phyloP scores from a whole-genome alignment of 257 asterid genomes.

The Solanum gracilifrons region DNA sequence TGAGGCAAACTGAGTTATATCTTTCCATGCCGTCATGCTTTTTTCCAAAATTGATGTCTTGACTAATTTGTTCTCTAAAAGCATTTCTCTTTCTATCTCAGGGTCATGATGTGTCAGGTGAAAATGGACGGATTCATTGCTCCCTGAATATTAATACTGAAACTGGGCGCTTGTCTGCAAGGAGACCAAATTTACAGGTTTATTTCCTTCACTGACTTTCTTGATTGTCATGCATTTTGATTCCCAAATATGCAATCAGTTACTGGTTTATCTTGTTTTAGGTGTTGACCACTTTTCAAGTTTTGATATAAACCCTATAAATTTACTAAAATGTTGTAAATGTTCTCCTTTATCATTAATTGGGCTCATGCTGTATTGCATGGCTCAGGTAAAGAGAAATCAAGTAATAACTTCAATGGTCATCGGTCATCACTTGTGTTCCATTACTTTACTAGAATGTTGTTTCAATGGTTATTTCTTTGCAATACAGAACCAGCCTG shows the following conservation, averaged over 20 bases:
- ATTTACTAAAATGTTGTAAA: background rate
- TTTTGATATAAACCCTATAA: background rate
- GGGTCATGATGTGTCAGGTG: slow-evolving; percentile 79
- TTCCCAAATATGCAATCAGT: background rate
- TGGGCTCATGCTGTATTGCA: background rate
- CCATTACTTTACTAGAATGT: background rate
- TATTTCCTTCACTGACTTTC: background rate
- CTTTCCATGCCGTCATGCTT: background rate
- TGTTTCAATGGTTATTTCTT: background rate
- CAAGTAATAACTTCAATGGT: background rate
- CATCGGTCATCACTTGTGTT: background rate
- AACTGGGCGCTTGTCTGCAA: slow-evolving; percentile 95
- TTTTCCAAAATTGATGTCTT: background rate
- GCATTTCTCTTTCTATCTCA: slow-evolving; percentile 18
- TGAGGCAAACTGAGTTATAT: background rate
- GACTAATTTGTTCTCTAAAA: background rate
- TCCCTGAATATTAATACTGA: slow-evolving; percentile 96
- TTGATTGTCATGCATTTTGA: background rate
- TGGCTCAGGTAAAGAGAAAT: background rate
- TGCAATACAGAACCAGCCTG: slow-evolving; percentile 79
- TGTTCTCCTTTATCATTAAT: background rate
- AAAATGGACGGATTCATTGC: slow-evolving; percentile 83
- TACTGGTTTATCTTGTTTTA: background rate
- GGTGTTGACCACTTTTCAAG: background rate
- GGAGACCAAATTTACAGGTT: slow-evolving; percentile 99